A percentile compares a stretch with the other conserved stretches of the same genome.
Evolutionary conservation across 306 rosid species (phyloP).

Genomic region (Spatholobus suberectus): DNA sequence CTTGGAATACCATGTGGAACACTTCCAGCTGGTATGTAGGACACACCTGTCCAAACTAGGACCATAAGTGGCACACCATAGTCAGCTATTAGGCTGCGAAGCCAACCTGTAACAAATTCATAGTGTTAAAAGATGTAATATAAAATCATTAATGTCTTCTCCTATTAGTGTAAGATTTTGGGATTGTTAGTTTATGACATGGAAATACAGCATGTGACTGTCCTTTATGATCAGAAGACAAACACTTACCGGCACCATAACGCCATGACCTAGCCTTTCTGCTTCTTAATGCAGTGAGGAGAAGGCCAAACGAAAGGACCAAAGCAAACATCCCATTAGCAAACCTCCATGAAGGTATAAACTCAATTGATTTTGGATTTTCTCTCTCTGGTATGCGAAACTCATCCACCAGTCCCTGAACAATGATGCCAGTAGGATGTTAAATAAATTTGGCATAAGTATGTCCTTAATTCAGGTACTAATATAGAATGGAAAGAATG

Average conservation of each 20-base stretch:
- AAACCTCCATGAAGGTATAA: slow-evolving; percentile 92
- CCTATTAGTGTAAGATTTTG: not conserved
- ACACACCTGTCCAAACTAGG: slow-evolving; percentile 87
- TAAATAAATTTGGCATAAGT: not conserved
- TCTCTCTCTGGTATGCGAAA: slow-evolving; percentile 76
- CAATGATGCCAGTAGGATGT: not conserved
- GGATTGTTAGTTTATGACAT: not conserved
- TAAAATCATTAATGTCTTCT: not conserved
- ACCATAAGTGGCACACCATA: slow-evolving; percentile 99
- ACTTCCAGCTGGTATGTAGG: slow-evolving; percentile 76
- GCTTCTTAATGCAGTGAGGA: slow-evolving; percentile 81
- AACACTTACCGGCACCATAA: slow-evolving; percentile 79
- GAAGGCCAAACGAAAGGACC: slow-evolving; percentile 98
- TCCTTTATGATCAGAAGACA: not conserved
- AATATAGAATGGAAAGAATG: not conserved
- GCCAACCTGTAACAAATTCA: slow-evolving; percentile 64
- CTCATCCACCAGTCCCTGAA: slow-evolving; percentile 90
- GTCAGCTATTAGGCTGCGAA: slow-evolving; percentile 90
- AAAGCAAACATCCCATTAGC: slow-evolving; percentile 98
- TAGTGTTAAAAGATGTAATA: not conserved
- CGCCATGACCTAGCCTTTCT: slow-evolving; percentile 99
- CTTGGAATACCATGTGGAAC: slow-evolving; percentile 92
- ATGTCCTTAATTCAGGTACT: not conserved
- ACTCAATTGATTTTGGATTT: slow-evolving; percentile 52
- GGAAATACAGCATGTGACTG: not conserved